These are phyloP conservation scores for Podospora conica DNA, from an alignment of 495 filamentous ascomycete species.

Conservation along the genomic window DNA sequence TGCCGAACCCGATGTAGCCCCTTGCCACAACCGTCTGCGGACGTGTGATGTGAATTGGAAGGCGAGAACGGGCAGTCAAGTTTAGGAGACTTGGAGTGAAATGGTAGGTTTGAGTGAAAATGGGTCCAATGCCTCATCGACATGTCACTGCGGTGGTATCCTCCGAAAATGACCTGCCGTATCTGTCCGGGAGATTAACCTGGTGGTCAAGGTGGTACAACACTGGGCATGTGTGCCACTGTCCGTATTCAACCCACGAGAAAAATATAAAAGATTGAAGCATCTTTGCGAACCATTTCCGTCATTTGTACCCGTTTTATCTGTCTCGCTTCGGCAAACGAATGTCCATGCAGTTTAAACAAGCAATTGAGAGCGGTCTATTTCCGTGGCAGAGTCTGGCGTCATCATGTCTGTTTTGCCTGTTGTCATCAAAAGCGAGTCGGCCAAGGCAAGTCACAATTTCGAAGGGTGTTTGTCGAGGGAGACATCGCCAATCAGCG, in stretches of 20 bases:
- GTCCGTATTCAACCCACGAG: background rate
- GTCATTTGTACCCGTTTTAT: background rate
- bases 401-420: background rate
- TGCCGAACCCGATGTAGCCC: background rate
- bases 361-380: background rate
- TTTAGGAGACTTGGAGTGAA: background rate
- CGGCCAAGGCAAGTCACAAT: constrained; percentile 9
- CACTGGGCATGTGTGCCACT: background rate
- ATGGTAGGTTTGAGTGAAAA: background rate
- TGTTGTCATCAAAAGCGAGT: background rate
- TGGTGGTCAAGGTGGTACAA: background rate
- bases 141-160: background rate
- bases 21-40: background rate
- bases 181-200: background rate
- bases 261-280: background rate
- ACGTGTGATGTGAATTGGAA: background rate
- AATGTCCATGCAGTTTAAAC: background rate
- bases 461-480: background rate
- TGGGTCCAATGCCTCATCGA: background rate
- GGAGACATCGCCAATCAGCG: background rate
- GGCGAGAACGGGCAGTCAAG: background rate
- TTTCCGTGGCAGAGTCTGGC: background rate
- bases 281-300: background rate
- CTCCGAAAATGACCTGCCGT: background rate
- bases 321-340: background rate